Conservation (phyloP, 2,329 filamentous ascomycete species). For the Teratosphaeriaceae sp. region DNA sequence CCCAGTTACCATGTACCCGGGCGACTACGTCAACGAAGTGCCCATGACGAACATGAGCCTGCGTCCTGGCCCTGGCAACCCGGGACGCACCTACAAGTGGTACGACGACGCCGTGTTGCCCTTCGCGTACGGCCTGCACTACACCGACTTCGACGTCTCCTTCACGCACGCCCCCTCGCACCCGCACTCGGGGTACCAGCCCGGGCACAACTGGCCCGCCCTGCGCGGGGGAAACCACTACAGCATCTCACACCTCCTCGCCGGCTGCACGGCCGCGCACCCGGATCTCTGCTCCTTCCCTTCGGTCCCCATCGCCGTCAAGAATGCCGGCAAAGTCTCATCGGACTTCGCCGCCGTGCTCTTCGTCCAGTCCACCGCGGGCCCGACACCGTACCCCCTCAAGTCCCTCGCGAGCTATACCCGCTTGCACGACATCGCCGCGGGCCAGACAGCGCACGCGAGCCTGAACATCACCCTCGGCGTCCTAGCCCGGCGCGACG, state of each 20-base stretch:
- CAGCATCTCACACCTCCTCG: constrained; percentile 33
- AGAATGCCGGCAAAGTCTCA: constrained; percentile 40
- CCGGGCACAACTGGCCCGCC: not conserved
- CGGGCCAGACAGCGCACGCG: constrained; percentile 19
- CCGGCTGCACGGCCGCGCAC: constrained; percentile 31
- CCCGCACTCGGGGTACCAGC: not conserved
- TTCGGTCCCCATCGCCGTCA: constrained; percentile 38
- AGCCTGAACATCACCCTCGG: constrained; percentile 33
- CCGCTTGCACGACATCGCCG: constrained; percentile 32
- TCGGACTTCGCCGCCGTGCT: constrained; percentile 50
- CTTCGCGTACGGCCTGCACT: constrained; percentile 53
- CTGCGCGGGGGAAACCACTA: constrained; percentile 9
- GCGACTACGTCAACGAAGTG: constrained; percentile 44
- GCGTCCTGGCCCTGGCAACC: constrained; percentile 38
- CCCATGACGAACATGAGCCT: constrained; percentile 52
- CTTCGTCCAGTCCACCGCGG: constrained; percentile 44
- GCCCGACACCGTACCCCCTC: constrained; percentile 45
- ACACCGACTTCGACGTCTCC: constrained; percentile 45
- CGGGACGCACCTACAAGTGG: constrained; percentile 55
- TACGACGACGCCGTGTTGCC: constrained; percentile 46
- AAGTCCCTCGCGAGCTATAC: constrained; percentile 49
- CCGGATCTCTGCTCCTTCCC: constrained; percentile 40
- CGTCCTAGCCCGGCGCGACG: constrained; percentile 32
- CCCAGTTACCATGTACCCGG: constrained; percentile 42
- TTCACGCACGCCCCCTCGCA: not conserved